Evolutionary conservation across 768 basidiomycete genomes (phyloP).

Genomic region (Russula emetica): DNA sequence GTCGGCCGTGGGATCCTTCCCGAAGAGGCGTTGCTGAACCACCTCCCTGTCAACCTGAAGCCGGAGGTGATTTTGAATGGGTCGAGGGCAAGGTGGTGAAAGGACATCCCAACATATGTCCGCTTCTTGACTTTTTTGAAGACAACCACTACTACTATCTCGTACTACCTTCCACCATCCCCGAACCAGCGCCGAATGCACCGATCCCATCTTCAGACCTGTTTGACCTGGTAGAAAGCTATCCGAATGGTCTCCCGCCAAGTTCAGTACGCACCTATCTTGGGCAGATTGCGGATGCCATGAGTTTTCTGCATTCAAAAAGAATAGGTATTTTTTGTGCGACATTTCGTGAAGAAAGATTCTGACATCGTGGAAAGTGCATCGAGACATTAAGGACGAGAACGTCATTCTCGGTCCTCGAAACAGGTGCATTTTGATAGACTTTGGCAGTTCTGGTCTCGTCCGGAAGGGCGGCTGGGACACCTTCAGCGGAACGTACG

Average conservation of each 20-base stretch:
- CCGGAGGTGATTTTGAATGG: constrained; percentile 46
- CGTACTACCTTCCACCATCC: constrained; percentile 74
- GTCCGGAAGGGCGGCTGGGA: constrained; percentile 85
- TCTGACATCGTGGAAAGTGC: constrained; percentile 47
- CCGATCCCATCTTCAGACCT: constrained; percentile 70
- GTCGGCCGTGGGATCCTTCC: constrained; percentile 79
- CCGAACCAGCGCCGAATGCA: constrained; percentile 50
- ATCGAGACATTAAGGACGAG: constrained; percentile 98
- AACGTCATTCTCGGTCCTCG: constrained; percentile 81
- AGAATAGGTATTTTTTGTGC: constrained; percentile 66
- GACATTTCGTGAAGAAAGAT: constrained; percentile 2
- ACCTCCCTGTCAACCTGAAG: constrained; percentile 22
- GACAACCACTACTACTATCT: constrained; percentile 95
- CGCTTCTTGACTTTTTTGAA: constrained; percentile 94
- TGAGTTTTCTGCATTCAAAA: constrained; percentile 82
- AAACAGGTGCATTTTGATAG: constrained; percentile 88
- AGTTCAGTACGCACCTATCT: constrained; percentile 75
- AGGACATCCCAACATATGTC: constrained; percentile 95
- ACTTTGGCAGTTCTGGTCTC: constrained; percentile 91
- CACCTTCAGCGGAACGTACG: constrained; percentile 87
- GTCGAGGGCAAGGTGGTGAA: constrained; percentile 65
- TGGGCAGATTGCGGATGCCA: constrained; percentile 90
- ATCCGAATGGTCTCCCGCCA: constrained; percentile 79
- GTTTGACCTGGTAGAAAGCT: constrained; percentile 90
- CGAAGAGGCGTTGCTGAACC: constrained; percentile 37